phyloP scores from a whole-genome alignment of 179 eudicot genomes.

The Camellia oleifera region DNA sequence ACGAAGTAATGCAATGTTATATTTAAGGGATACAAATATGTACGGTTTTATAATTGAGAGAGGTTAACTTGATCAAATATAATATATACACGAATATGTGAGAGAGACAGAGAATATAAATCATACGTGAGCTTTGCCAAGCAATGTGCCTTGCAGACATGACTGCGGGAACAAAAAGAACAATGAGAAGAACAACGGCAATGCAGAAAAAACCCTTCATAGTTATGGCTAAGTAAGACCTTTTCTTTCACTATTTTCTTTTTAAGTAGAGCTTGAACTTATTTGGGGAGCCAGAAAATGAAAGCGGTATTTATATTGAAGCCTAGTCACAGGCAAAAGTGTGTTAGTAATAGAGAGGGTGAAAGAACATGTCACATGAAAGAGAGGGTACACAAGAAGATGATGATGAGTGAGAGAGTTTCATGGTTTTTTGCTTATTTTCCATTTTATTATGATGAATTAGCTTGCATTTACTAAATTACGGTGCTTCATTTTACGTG shows the following conservation, averaged over 20 bases:
- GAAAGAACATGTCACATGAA: conserved; percentile 49
- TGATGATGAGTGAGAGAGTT: not conserved
- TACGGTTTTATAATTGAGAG: too few species aligned
- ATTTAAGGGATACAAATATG: too few species aligned
- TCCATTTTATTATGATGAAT: not conserved
- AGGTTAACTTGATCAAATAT: too few species aligned
- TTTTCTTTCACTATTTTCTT: not conserved
- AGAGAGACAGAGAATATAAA: conserved; percentile 7
- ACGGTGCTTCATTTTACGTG: too few species aligned
- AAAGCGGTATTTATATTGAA: conserved; percentile 39
- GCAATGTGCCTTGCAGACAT: conserved; percentile 34
- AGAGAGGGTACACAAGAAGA: conserved; percentile 22
- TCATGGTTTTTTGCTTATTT: conserved; percentile 3
- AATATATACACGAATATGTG: not conserved
- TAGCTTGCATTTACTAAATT: too few species aligned
- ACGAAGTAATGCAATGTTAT: too few species aligned
- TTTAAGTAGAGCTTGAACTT: not conserved
- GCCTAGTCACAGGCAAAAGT: conserved; percentile 60
- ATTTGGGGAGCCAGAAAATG: not conserved
- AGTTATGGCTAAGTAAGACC: not conserved
- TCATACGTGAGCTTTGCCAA: conserved; percentile 37
- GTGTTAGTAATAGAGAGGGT: not conserved
- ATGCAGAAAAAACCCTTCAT: conserved; percentile 28
- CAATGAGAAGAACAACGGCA: conserved; percentile 16
- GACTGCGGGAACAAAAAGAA: conserved; percentile 28